Evolutionary conservation across 139 green algal species (phyloP).

Genomic region (Chlamydomonas sp.): DNA sequence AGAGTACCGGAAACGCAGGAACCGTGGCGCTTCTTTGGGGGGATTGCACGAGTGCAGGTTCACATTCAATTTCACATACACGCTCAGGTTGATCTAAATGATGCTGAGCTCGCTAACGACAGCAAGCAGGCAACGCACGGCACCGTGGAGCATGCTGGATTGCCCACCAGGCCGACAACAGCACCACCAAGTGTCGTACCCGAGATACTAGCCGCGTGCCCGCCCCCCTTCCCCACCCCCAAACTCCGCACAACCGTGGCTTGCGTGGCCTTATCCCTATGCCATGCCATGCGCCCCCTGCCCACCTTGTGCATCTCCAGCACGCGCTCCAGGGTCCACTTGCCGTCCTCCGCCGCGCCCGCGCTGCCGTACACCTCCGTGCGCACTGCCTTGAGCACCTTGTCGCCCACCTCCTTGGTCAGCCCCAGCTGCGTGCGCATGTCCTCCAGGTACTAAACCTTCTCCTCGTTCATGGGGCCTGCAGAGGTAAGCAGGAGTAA

Average conservation of each 20-base stretch:
- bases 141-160: too few species aligned
- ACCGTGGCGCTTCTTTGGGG: too few species aligned
- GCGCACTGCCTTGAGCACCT: constrained; percentile 38
- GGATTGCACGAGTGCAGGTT: too few species aligned
- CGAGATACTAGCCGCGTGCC: too few species aligned
- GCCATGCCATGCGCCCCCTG: background rate
- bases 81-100: too few species aligned
- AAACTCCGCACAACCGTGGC: background rate
- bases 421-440: constrained; percentile 88
- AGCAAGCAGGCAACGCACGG: too few species aligned
- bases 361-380: constrained; percentile 52
- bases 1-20: too few species aligned
- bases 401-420: constrained; percentile 58
- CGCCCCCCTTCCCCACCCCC: background rate
- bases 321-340: constrained; percentile 55
- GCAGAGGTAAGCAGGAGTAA: background rate
- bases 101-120: too few species aligned
- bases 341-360: constrained; percentile 51
- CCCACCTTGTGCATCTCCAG: constrained; percentile 49
- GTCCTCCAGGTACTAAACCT: constrained; percentile 80
- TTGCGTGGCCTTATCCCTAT: background rate
- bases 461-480: constrained; percentile 80
- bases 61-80: too few species aligned
- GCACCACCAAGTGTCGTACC: too few species aligned
- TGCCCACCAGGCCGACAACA: too few species aligned